Percentiles rank a stretch among this genome's conserved stretches.
phyloP scores from a whole-genome alignment of 2,329 filamentous ascomycete genomes.

The Bipolaris cookei region DNA sequence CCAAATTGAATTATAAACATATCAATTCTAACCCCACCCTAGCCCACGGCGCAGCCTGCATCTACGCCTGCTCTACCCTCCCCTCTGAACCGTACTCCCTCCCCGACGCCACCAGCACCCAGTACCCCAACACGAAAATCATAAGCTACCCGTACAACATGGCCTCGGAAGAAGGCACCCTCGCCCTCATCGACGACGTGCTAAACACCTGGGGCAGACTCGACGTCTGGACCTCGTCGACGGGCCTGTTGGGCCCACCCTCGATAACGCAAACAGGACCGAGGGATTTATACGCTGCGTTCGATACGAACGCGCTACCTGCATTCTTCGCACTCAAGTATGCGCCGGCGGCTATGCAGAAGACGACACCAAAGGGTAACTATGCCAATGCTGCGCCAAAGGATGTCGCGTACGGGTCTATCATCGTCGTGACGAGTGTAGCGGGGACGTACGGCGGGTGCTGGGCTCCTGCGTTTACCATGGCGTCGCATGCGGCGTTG shows the following conservation, averaged over 20 bases:
- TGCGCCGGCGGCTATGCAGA: conserved; percentile 67
- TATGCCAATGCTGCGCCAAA: conserved; percentile 69
- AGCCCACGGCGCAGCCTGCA: conserved; percentile 69
- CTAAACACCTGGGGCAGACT: conserved; percentile 63
- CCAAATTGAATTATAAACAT: neutral
- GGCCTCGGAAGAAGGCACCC: conserved; percentile 65
- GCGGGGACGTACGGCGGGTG: conserved; percentile 64
- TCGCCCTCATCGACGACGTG: conserved; percentile 67
- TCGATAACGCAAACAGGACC: conserved; percentile 62
- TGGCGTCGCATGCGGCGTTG: conserved; percentile 65
- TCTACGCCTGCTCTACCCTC: conserved; percentile 63
- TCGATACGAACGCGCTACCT: conserved; percentile 66
- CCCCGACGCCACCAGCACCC: conserved; percentile 40
- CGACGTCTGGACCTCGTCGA: conserved; percentile 67
- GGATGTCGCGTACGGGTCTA: conserved; percentile 65
- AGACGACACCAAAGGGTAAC: conserved; percentile 60
- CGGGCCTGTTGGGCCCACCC: conserved; percentile 63
- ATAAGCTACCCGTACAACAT: conserved; percentile 67
- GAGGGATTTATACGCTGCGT: conserved; percentile 62
- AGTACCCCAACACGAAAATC: conserved; percentile 62
- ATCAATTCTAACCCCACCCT: neutral
- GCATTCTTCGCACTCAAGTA: conserved; percentile 71
- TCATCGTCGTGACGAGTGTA: conserved; percentile 66
- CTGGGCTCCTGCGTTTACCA: conserved; percentile 67
- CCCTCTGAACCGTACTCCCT: conserved; percentile 53